Evolutionary conservation across 495 filamentous ascomycete species (phyloP).

Genomic region (Parmelia sp.): DNA sequence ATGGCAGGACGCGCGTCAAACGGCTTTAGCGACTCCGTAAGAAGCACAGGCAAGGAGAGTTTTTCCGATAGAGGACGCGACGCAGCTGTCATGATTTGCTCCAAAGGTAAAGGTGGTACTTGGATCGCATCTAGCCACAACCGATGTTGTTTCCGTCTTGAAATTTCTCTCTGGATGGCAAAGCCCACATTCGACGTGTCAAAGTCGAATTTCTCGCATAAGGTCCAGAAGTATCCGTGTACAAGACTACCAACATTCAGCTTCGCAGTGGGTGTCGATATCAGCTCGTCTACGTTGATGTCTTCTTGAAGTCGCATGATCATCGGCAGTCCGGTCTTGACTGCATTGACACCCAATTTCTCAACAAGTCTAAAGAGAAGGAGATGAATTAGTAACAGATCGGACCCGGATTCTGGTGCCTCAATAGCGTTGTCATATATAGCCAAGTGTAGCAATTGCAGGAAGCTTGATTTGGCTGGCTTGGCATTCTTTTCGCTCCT

Average conservation of each 20-base stretch:
- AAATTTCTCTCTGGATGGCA: constrained; percentile 68
- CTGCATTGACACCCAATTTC: constrained; percentile 77
- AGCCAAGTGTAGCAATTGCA: constrained; percentile 78
- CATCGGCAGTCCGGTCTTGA: constrained; percentile 77
- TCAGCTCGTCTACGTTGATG: constrained; percentile 54
- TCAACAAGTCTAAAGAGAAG: constrained; percentile 64
- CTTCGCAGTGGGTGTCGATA: constrained; percentile 50
- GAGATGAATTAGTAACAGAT: constrained; percentile 68
- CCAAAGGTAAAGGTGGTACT: constrained; percentile 48
- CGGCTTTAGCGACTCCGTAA: constrained; percentile 54
- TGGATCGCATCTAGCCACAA: constrained; percentile 68
- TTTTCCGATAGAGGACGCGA: constrained; percentile 27
- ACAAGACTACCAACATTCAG: constrained; percentile 75
- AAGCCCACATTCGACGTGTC: constrained; percentile 58
- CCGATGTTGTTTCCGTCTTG: constrained; percentile 58
- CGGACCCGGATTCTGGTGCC: constrained; percentile 58
- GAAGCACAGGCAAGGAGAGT: constrained; percentile 37
- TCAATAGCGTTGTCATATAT: constrained; percentile 80
- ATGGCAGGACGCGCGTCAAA: constrained; percentile 61
- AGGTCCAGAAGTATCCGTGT: constrained; percentile 76
- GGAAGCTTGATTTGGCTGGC: constrained; percentile 57
- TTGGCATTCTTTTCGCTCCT: constrained; percentile 53
- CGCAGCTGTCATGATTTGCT: constrained; percentile 36
- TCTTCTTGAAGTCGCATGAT: constrained; percentile 81
- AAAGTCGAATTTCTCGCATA: constrained; percentile 73